Percentiles rank a stretch among this genome's conserved stretches.
Conservation (phyloP, 1,284 basidiomycete genomes). For the Volvariella surrecta region DNA sequence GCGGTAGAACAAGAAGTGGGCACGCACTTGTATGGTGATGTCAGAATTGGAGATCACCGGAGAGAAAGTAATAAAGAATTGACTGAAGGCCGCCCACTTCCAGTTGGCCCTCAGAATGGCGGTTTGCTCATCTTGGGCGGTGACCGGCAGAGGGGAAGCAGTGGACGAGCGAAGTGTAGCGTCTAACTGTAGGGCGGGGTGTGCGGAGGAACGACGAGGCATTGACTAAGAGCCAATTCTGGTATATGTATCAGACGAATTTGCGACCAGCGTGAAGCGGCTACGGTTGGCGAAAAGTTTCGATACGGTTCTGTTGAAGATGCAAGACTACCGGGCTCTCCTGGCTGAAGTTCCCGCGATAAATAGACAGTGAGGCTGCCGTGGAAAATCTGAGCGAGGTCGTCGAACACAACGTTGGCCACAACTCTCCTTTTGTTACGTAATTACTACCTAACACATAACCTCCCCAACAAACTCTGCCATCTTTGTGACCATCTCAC, state of each 20-base stretch:
- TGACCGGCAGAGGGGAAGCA: conserved; percentile 18
- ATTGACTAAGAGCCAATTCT: conserved; percentile 14
- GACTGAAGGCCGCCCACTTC: conserved; percentile 80
- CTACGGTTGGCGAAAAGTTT: no score
- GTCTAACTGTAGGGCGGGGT: conserved; percentile 10
- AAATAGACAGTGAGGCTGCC: no score
- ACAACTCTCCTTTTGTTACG: conserved; percentile 3
- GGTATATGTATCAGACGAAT: no score
- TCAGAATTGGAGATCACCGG: conserved; percentile 57
- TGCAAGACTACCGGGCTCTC: no score
- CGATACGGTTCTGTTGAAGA: no score
- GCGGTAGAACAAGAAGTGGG: conserved; percentile 9
- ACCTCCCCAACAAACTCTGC: conserved; percentile 34
- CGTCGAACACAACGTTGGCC: conserved; percentile 9
- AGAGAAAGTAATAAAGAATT: conserved; percentile 74
- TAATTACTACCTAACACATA: conserved; percentile 13
- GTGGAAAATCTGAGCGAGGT: conserved; percentile 4
- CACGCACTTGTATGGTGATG: conserved; percentile 52
- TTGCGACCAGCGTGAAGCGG: no score
- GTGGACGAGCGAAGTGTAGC: conserved; percentile 14
- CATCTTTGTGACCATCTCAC: conserved; percentile 40
- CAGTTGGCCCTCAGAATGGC: conserved; percentile 49
- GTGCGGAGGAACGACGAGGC: conserved; percentile 28
- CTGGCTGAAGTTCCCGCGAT: no score
- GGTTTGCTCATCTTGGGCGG: conserved; percentile 32